Percentiles rank a stretch among this genome's conserved stretches.
These are phyloP conservation scores for Diaporthe australafricana DNA, from an alignment of 2,329 filamentous ascomycete species.

Conservation along the genomic window DNA sequence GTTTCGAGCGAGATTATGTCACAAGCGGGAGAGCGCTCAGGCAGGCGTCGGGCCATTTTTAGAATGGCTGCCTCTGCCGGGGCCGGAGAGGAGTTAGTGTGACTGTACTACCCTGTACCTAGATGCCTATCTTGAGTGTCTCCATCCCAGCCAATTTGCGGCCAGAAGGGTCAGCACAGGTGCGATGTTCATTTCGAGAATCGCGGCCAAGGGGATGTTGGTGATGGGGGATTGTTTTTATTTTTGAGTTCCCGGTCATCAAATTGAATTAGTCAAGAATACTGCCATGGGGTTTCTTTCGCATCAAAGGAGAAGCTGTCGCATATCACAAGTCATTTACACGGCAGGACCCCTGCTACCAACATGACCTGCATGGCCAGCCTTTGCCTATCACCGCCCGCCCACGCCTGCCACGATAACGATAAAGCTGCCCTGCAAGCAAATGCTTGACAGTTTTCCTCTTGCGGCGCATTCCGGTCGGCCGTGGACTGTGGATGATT, in stretches of 20 bases:
- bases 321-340: conserved; percentile 18
- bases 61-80: not conserved
- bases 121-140: too few relatives aligned
- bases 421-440: conserved; percentile 27
- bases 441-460: conserved; percentile 3
- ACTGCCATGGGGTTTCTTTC: conserved; percentile 15
- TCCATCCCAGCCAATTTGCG: too few relatives aligned
- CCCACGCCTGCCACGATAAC: conserved; percentile 14
- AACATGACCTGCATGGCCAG: conserved; percentile 18
- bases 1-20: conserved; percentile 34
- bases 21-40: conserved; percentile 2
- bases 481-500: conserved; percentile 20
- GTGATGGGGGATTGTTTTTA: not conserved
- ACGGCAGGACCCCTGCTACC: conserved; percentile 5
- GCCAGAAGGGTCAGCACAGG: not conserved
- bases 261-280: not conserved
- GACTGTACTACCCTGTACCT: not conserved
- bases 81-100: not conserved
- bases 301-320: conserved; percentile 24
- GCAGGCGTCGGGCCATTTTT: conserved; percentile 13
- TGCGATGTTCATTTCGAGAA: not conserved
- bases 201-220: not conserved
- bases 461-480: conserved; percentile 21
- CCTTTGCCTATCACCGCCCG: conserved; percentile 2
- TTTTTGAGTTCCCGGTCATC: not conserved